A percentile compares a stretch with the other conserved stretches of the same genome.
Conservation (phyloP, 108 stramenopile species). For the Cyclotella baltica region DNA sequence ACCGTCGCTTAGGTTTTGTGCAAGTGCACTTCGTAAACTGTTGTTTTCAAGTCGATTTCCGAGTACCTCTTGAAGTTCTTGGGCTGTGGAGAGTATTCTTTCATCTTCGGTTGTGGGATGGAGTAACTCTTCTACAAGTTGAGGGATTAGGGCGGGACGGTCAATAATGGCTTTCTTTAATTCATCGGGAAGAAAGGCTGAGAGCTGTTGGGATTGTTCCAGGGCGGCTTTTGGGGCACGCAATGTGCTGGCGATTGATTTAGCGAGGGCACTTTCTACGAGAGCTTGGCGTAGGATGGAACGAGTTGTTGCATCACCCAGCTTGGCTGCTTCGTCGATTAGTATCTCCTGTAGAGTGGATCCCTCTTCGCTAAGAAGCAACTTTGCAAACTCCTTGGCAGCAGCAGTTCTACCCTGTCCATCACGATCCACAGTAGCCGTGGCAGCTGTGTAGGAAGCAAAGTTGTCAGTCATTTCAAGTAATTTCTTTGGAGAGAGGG, state of each 20-base stretch:
- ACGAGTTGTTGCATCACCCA: slow-evolving; percentile 74
- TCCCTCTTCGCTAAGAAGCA: slow-evolving; percentile 73
- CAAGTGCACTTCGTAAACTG: slow-evolving; percentile 39
- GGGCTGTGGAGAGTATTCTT: slow-evolving; percentile 57
- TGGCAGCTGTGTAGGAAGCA: slow-evolving; percentile 84
- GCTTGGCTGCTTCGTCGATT: slow-evolving; percentile 75
- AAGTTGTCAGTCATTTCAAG: slow-evolving; percentile 88
- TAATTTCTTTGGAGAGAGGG: slow-evolving; percentile 69
- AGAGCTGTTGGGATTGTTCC: slow-evolving; percentile 50
- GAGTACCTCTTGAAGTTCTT: slow-evolving; percentile 61
- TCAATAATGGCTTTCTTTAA: slow-evolving; percentile 64
- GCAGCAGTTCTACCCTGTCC: slow-evolving; percentile 68
- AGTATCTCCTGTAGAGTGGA: slow-evolving; percentile 78
- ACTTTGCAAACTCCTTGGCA: slow-evolving; percentile 71
- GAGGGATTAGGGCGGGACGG: slow-evolving; percentile 62
- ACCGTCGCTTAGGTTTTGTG: slow-evolving; percentile 58
- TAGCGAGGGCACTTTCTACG: slow-evolving; percentile 70
- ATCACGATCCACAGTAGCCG: slow-evolving; percentile 71
- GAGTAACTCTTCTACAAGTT: slow-evolving; percentile 66
- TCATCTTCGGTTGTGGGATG: slow-evolving; percentile 68
- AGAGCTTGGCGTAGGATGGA: slow-evolving; percentile 61
- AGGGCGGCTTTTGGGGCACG: slow-evolving; percentile 59
- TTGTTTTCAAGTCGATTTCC: slow-evolving; percentile 46
- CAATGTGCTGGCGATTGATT: slow-evolving; percentile 57
- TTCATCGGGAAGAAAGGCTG: slow-evolving; percentile 54